Evolutionary conservation across 805 yeast species (phyloP).

Genomic region (Yarrowia sp.): DNA sequence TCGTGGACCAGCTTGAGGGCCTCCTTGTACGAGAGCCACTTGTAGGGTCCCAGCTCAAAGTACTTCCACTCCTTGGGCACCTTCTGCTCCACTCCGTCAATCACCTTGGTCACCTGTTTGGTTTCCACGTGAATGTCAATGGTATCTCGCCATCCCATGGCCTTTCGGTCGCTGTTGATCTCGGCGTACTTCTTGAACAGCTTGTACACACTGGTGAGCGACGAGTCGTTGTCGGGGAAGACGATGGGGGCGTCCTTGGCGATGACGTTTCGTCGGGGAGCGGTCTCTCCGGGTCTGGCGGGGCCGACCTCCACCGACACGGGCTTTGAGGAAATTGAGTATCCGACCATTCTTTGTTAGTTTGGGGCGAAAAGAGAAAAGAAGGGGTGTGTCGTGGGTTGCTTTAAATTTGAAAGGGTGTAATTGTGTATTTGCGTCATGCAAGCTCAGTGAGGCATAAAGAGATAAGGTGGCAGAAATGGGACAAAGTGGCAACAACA

Average conservation of each 20-base stretch:
- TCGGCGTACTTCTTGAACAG: conserved; percentile 59
- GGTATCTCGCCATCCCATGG: conserved; percentile 77
- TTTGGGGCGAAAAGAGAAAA: not conserved
- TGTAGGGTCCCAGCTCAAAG: conserved; percentile 74
- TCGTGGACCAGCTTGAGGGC: conserved; percentile 48
- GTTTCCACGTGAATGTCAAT: conserved; percentile 70
- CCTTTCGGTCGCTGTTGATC: conserved; percentile 50
- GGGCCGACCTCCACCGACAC: conserved; percentile 38
- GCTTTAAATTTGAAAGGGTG: not conserved
- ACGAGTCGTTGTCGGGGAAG: conserved; percentile 58
- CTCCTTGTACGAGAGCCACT: conserved; percentile 60
- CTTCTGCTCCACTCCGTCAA: conserved; percentile 69
- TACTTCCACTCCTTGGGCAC: conserved; percentile 85
- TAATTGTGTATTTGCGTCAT: not conserved
- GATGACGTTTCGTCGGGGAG: conserved; percentile 37
- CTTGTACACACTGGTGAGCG: conserved; percentile 68
- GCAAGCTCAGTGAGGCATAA: conserved; percentile 4
- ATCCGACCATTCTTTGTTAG: conserved; percentile 11
- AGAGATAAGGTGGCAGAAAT: not conserved
- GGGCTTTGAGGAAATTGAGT: conserved; percentile 21
- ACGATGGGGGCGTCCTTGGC: conserved; percentile 43
- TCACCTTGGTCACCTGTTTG: conserved; percentile 65
- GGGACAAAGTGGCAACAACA: not conserved
- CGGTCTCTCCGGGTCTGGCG: conserved; percentile 38
- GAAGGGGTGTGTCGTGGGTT: not conserved